These are phyloP conservation scores for Castanopsis chinensis DNA, from an alignment of 306 rosid genomes.

Conservation along the genomic window DNA sequence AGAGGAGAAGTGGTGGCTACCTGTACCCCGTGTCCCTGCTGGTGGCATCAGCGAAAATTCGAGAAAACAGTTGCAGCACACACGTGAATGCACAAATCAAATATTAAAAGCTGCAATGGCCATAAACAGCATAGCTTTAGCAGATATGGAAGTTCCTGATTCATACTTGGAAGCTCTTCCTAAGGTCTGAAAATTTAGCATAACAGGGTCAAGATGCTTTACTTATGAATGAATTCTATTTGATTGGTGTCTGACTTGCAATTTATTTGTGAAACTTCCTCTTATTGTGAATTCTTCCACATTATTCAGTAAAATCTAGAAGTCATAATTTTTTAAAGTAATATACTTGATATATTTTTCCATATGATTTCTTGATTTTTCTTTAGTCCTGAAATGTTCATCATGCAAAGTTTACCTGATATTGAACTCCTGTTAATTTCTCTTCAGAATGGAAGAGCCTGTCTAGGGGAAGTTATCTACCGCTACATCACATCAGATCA, in stretches of 20 bases:
- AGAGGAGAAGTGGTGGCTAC: conserved; percentile 99
- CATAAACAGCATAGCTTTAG: conserved; percentile 70
- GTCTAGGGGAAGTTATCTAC: conserved; percentile 82
- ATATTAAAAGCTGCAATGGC: conserved; percentile 88
- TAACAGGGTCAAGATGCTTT: neutral
- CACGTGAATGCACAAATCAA: conserved; percentile 73
- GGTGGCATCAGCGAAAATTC: conserved; percentile 71
- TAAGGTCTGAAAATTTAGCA: conserved; percentile 41
- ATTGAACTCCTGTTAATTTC: neutral
- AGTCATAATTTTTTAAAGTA: neutral
- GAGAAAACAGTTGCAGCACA: conserved; percentile 78
- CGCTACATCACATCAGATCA: conserved; percentile 86
- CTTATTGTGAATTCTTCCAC: neutral
- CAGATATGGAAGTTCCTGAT: conserved; percentile 90
- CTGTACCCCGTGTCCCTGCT: conserved; percentile 83
- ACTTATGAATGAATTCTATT: neutral
- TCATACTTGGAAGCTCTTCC: conserved; percentile 84
- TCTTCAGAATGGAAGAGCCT: conserved; percentile 84
- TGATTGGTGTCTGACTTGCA: neutral
- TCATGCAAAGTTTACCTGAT: neutral
- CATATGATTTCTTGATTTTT: neutral
- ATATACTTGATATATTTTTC: neutral
- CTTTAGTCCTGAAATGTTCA: neutral
- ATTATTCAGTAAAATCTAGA: neutral
- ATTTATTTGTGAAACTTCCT: neutral